Percentiles rank a stretch among this genome's conserved stretches.
Conservation (phyloP, 768 basidiomycete genomes). For the Leucosporidium scottii region DNA sequence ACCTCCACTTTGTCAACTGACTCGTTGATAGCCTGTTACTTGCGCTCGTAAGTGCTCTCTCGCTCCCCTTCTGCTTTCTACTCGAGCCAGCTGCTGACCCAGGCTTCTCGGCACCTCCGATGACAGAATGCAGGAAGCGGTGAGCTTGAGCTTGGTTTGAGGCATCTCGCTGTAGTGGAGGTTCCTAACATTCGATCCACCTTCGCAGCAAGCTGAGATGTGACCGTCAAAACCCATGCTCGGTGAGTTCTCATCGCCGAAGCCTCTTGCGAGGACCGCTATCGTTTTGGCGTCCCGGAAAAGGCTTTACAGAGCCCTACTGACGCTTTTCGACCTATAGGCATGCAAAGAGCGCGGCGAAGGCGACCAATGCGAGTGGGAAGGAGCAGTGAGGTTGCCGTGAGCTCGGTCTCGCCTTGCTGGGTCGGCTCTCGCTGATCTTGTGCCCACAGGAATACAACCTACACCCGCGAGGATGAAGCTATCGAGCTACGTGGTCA, state of each 20-base stretch:
- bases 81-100: not conserved
- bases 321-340: not conserved
- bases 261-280: too few species aligned
- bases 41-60: conserved; percentile 1
- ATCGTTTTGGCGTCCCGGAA: too few species aligned
- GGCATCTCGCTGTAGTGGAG: not conserved
- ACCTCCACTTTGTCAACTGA: too few species aligned
- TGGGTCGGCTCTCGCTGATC: not conserved
- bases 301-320: not conserved
- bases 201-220: not conserved
- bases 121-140: conserved; percentile 3
- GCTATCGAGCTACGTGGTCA: conserved; percentile 4
- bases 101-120: too few species aligned
- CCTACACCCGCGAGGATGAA: conserved; percentile 6
- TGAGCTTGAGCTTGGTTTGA: too few species aligned
- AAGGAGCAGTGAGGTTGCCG: not conserved
- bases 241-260: not conserved
- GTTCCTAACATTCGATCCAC: not conserved
- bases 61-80: not conserved
- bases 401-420: not conserved
- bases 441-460: not conserved
- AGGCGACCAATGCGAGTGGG: conserved; percentile 5
- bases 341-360: not conserved
- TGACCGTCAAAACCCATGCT: not conserved
- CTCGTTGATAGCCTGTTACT: not conserved